A percentile compares a stretch with the other conserved stretches of the same genome.
Evolutionary conservation across 768 basidiomycete species (phyloP).

Genomic region (Tylopilus sp.): DNA sequence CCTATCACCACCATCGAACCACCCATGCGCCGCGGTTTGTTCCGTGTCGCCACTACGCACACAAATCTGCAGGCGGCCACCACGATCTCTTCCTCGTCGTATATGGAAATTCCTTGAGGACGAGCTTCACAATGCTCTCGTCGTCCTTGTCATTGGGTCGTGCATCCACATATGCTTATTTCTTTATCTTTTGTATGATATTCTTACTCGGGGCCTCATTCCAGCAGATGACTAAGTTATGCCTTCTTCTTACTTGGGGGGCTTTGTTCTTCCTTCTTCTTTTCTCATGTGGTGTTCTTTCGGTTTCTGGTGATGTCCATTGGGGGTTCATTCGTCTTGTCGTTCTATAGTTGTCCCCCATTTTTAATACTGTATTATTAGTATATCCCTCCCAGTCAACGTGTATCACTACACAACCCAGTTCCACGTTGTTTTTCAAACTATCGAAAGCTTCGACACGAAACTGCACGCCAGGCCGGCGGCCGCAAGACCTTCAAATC

Average conservation of each 20-base stretch:
- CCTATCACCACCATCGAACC: constrained; percentile 11
- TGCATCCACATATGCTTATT: constrained; percentile 27
- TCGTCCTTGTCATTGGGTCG: constrained; percentile 23
- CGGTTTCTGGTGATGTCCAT: background rate
- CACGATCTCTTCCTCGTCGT: constrained; percentile 11
- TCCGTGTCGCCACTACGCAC: background rate
- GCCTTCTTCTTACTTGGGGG: background rate
- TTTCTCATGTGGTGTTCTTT: constrained; percentile 15
- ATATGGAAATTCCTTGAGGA: constrained; percentile 21
- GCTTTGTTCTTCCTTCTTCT: background rate
- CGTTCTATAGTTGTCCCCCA: constrained; percentile 1
- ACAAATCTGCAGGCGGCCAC: background rate
- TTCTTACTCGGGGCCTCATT: constrained; percentile 24
- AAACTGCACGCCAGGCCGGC: background rate
- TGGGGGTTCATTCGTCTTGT: background rate
- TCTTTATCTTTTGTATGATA: constrained; percentile 28
- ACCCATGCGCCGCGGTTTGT: background rate
- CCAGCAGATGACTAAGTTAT: constrained; percentile 25
- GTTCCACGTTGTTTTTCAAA: background rate
- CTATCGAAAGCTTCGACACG: background rate
- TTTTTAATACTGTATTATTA: constrained; percentile 16
- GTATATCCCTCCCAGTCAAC: background rate
- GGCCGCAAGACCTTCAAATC: no score
- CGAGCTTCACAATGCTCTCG: constrained; percentile 28
- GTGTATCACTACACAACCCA: constrained; percentile 2